Evolutionary conservation across 1,284 basidiomycete species (phyloP).

Genomic region (Cryptococcus wingfieldii): DNA sequence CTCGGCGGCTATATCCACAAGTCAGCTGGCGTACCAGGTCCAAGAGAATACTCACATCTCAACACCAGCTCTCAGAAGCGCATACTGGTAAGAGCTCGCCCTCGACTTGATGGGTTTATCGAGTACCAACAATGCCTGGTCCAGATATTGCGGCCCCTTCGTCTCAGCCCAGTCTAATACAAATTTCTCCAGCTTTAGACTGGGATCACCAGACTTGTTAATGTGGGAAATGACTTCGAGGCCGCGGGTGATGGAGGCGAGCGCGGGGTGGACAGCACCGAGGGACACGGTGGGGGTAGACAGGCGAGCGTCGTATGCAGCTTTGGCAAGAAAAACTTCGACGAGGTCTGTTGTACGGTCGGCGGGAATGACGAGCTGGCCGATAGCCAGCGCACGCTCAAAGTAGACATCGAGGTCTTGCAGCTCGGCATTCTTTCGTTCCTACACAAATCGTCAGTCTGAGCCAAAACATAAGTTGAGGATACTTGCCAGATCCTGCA

Average conservation of each 20-base stretch:
- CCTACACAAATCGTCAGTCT: constrained; percentile 13
- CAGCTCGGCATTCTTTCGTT: constrained; percentile 5
- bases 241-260: constrained; percentile 24
- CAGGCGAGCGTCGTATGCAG: constrained; percentile 17
- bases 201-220: constrained; percentile 54
- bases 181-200: constrained; percentile 74
- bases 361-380: constrained; percentile 9
- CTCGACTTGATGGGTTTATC: constrained; percentile 29
- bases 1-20: constrained; percentile 53
- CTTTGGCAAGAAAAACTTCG: constrained; percentile 46
- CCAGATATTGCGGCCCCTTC: constrained; percentile 19
- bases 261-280: constrained; percentile 9
- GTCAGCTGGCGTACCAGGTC: not conserved
- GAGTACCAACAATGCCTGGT: constrained; percentile 23
- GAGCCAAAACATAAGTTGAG: not conserved
- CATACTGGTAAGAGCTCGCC: constrained; percentile 31
- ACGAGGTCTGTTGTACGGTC: constrained; percentile 12
- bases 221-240: constrained; percentile 42
- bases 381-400: constrained; percentile 19
- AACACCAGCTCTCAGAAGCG: constrained; percentile 26
- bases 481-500: constrained; percentile 18
- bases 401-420: constrained; percentile 7
- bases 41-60: constrained; percentile 37
- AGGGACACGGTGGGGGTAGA: not conserved
- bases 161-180: constrained; percentile 57